Evolutionary conservation across 805 yeast species (phyloP).

Genomic region (Starmerella apis): DNA sequence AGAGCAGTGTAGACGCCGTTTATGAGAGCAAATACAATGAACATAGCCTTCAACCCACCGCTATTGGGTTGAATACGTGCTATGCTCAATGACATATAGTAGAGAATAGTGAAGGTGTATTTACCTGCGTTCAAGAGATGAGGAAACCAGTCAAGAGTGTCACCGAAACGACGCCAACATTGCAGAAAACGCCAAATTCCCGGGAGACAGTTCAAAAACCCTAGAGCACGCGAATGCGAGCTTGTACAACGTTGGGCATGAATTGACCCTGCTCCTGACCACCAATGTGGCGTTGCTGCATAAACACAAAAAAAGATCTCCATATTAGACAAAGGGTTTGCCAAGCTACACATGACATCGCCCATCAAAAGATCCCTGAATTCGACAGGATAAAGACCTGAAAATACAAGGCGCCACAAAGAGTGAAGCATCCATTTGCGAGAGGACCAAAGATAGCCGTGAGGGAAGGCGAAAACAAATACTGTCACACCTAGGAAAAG

Average conservation of each 20-base stretch:
- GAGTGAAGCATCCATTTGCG: constrained; percentile 71
- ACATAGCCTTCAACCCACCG: constrained; percentile 40
- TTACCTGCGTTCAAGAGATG: constrained; percentile 83
- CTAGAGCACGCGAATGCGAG: constrained; percentile 61
- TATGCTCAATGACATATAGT: constrained; percentile 62
- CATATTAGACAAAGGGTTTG: constrained; percentile 76
- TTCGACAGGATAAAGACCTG: constrained; percentile 91
- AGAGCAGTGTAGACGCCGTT: constrained; percentile 59
- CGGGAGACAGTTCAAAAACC: constrained; percentile 75
- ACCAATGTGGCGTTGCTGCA: constrained; percentile 49
- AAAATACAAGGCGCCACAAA: constrained; percentile 56
- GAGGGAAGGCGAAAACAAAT: constrained; percentile 49
- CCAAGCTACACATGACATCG: constrained; percentile 77
- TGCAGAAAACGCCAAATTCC: constrained; percentile 85
- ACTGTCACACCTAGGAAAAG: constrained; percentile 50
- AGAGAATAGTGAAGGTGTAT: constrained; percentile 55
- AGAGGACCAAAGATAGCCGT: constrained; percentile 47
- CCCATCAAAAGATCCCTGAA: constrained; percentile 90
- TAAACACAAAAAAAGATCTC: constrained; percentile 81
- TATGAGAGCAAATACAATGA: constrained; percentile 61
- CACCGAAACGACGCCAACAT: constrained; percentile 81
- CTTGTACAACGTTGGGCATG: constrained; percentile 55
- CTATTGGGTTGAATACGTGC: constrained; percentile 53
- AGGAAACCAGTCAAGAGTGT: constrained; percentile 93
- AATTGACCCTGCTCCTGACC: constrained; percentile 28